phyloP scores from a whole-genome alignment of 2,329 filamentous ascomycete genomes.

The Hypoxylon rubiginosum region DNA sequence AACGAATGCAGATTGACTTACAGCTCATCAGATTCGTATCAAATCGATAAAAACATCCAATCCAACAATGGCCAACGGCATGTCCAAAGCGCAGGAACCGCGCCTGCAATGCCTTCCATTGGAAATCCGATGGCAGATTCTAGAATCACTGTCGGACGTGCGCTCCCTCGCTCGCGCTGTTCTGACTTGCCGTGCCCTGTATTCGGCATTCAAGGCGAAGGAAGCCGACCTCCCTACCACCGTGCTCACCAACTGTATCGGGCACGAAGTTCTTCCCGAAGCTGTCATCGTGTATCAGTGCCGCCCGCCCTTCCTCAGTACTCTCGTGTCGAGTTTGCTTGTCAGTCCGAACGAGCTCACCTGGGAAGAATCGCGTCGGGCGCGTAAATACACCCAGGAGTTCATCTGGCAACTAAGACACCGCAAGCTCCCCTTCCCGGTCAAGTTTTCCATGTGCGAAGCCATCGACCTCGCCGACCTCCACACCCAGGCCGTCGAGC shows the following conservation, averaged over 20 bases:
- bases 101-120: background rate
- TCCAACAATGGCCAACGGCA: background rate
- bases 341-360: background rate
- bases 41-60: background rate
- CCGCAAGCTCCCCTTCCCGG: background rate
- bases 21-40: background rate
- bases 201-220: background rate
- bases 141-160: background rate
- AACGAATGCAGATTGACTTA: background rate
- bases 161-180: background rate
- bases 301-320: background rate
- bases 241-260: slow-evolving; percentile 11
- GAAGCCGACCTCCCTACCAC: background rate
- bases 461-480: background rate
- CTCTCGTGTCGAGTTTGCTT: too few species aligned
- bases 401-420: background rate
- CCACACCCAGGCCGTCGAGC: background rate
- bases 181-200: background rate
- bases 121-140: slow-evolving; percentile 2
- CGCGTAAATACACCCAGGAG: background rate
- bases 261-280: background rate
- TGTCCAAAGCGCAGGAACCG: background rate
- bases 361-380: background rate
- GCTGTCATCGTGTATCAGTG: background rate
- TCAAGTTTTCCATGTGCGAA: background rate